A percentile compares a stretch with the other conserved stretches of the same genome.
Conservation (phyloP, 2,329 filamentous ascomycete genomes). For the Clonostachys chloroleuca region DNA sequence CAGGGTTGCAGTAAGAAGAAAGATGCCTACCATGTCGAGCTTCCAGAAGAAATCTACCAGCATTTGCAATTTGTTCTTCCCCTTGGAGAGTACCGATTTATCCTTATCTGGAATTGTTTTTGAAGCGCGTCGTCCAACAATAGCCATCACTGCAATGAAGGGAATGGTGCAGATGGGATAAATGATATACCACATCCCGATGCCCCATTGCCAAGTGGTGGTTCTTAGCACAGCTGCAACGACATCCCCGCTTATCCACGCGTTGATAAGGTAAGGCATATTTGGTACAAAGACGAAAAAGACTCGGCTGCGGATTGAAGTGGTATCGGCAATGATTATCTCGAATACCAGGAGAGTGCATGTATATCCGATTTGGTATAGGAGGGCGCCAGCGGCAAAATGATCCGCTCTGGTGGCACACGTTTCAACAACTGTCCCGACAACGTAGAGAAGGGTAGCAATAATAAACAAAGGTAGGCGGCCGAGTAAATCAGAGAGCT, state of each 20-base stretch:
- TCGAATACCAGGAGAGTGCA: conserved; percentile 56
- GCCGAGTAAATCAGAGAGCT: conserved; percentile 60
- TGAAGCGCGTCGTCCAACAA: conserved; percentile 40
- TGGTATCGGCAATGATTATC: conserved; percentile 60
- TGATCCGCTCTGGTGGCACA: conserved; percentile 37
- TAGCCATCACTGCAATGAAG: conserved; percentile 43
- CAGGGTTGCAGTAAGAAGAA: conserved; percentile 39
- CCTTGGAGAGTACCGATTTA: conserved; percentile 16
- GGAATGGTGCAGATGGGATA: conserved; percentile 54
- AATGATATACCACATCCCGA: conserved; percentile 62
- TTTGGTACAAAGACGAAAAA: conserved; percentile 62
- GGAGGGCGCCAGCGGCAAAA: conserved; percentile 52
- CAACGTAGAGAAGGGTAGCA: conserved; percentile 55
- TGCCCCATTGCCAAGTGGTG: conserved; percentile 57
- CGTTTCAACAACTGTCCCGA: conserved; percentile 54
- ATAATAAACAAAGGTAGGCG: conserved; percentile 51
- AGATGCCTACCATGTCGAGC: conserved; percentile 37
- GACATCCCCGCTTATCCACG: conserved; percentile 59
- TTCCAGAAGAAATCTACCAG: conserved; percentile 36
- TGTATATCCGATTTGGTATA: conserved; percentile 63
- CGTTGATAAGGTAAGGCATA: conserved; percentile 57
- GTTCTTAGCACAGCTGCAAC: conserved; percentile 37
- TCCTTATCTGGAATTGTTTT: conserved; percentile 24
- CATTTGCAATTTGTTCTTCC: conserved; percentile 17
- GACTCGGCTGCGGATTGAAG: conserved; percentile 57